Conservation (phyloP, 805 yeast species). For the Blastobotrys robertii region DNA sequence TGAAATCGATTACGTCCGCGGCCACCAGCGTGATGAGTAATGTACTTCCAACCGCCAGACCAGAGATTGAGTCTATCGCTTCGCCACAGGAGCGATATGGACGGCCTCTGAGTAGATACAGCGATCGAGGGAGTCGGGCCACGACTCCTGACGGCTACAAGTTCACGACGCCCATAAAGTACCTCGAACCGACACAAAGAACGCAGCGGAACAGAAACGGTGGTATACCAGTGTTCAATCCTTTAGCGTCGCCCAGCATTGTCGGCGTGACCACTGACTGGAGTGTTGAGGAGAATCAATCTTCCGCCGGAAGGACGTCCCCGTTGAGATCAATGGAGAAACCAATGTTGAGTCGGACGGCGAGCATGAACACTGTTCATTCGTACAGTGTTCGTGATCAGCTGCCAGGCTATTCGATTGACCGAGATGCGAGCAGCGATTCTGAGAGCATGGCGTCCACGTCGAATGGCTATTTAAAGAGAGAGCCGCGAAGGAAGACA, state of each 20-base stretch:
- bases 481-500: conserved; percentile 8
- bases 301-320: no score
- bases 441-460: conserved; percentile 18
- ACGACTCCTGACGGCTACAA: no score
- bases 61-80: neutral
- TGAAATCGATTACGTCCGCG: conserved; percentile 16
- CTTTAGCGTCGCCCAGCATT: conserved; percentile 1
- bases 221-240: no score
- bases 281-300: no score
- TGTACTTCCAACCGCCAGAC: conserved; percentile 10
- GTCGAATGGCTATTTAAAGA: conserved; percentile 9
- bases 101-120: no score
- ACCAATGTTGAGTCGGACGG: conserved; percentile 11
- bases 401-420: conserved; percentile 17
- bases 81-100: no score
- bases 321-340: neutral
- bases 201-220: no score
- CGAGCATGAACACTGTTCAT: conserved; percentile 14
- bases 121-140: no score
- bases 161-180: no score
- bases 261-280: neutral
- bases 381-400: conserved; percentile 16
- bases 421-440: conserved; percentile 18
- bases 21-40: conserved; percentile 17
- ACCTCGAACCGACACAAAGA: no score